A percentile compares a stretch with the other conserved stretches of the same genome.
These are phyloP conservation scores for Yamadazyma tumulicola DNA, from an alignment of 805 yeast species.

Conservation along the genomic window DNA sequence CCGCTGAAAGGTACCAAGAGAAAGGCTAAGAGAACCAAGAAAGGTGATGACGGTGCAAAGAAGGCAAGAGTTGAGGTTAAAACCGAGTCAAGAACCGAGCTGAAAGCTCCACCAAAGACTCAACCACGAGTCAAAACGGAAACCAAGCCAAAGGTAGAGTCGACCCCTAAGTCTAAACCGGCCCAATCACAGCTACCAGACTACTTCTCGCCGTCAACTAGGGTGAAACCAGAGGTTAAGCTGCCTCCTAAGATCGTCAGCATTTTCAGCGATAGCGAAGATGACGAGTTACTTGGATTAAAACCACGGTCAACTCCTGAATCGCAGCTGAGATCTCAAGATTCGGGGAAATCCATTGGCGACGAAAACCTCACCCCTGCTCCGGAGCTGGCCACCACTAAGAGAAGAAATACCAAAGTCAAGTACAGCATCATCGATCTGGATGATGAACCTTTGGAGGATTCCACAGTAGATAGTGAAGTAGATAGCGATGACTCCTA, in stretches of 20 bases:
- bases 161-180: conserved; percentile 3
- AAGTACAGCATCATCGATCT: too few species aligned
- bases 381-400: neutral
- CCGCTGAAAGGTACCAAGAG: conserved; percentile 43
- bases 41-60: conserved; percentile 12
- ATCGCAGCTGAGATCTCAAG: neutral
- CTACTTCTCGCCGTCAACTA: conserved; percentile 17
- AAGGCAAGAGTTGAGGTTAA: conserved; percentile 10
- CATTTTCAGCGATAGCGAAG: conserved; percentile 32
- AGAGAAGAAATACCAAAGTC: conserved; percentile 1
- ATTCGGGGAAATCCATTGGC: conserved; percentile 5
- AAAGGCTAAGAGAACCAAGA: conserved; percentile 20
- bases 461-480: conserved; percentile 9
- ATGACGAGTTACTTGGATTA: conserved; percentile 26
- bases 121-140: neutral
- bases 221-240: conserved; percentile 4
- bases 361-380: conserved; percentile 16
- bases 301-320: conserved; percentile 4
- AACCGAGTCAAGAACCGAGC: conserved; percentile 2
- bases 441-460: conserved; percentile 24
- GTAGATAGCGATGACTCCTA: conserved; percentile 4
- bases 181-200: conserved; percentile 13
- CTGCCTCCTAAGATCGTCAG: conserved; percentile 8
- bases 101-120: neutral
- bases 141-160: neutral